A percentile compares a stretch with the other conserved stretches of the same genome.
Evolutionary conservation across 169 alveolate species (phyloP).

Genomic region (Plasmodium fragile): DNA sequence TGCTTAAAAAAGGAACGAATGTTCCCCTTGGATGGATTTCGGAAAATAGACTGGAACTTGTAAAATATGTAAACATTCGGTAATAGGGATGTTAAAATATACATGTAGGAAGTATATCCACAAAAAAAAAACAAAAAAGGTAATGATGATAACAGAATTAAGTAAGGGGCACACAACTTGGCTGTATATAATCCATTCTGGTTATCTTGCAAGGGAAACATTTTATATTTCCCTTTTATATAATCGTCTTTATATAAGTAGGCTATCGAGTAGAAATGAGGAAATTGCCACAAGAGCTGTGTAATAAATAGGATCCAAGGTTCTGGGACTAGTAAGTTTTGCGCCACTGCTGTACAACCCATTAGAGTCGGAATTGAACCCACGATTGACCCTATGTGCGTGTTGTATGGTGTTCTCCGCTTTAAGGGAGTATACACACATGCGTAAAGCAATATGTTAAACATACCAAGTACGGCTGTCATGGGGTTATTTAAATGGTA

Average conservation of each 20-base stretch:
- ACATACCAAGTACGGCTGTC: slow-evolving; percentile 35
- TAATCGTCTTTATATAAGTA: slow-evolving; percentile 86
- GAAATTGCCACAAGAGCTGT: slow-evolving; percentile 87
- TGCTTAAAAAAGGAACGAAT: slow-evolving; percentile 54
- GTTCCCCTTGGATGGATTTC: slow-evolving; percentile 10
- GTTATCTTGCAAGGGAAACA: slow-evolving; percentile 84
- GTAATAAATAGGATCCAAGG: slow-evolving; percentile 85
- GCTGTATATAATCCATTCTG: slow-evolving; percentile 84
- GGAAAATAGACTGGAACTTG: slow-evolving; percentile 33
- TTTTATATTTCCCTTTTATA: slow-evolving; percentile 81
- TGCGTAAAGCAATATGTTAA: slow-evolving; percentile 60
- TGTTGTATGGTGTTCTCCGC: slow-evolving; percentile 81
- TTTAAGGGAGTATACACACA: slow-evolving; percentile 74
- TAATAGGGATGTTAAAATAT: slow-evolving; percentile 74
- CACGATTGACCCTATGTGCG: slow-evolving; percentile 87
- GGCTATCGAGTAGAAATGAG: slow-evolving; percentile 87
- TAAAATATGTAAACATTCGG: slow-evolving; percentile 77
- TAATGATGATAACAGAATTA: slow-evolving; percentile 73
- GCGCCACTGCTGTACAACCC: slow-evolving; percentile 85
- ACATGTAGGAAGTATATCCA: slow-evolving; percentile 79
- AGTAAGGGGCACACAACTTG: slow-evolving; percentile 79
- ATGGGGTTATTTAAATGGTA: slow-evolving; percentile 58
- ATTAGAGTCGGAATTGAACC: slow-evolving; percentile 87
- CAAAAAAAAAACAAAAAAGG: slow-evolving; percentile 81
- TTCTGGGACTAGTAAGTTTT: slow-evolving; percentile 52